Conservation (phyloP, 2,329 filamentous ascomycete genomes). For the Cadophora malorum region DNA sequence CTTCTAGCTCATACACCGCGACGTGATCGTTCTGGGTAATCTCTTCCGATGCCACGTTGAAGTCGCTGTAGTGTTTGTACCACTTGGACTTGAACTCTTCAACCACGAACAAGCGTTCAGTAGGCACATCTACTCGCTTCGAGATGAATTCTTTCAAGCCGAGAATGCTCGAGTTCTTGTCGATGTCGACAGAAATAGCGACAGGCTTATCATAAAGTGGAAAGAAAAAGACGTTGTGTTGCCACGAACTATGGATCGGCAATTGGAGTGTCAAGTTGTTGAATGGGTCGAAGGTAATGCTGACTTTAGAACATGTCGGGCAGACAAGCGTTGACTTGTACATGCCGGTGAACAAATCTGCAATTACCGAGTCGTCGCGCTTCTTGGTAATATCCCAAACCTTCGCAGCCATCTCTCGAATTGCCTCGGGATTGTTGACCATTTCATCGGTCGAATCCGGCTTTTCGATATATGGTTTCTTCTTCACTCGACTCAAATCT, state of each 20-base stretch:
- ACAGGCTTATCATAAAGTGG: slow-evolving; percentile 76
- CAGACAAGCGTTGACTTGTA: slow-evolving; percentile 98
- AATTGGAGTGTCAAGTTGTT: slow-evolving; percentile 92
- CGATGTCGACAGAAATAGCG: slow-evolving; percentile 77
- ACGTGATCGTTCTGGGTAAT: slow-evolving; percentile 69
- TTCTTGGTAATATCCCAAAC: slow-evolving; percentile 93
- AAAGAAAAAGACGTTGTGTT: slow-evolving; percentile 75
- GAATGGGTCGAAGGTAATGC: slow-evolving; percentile 98
- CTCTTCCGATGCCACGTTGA: slow-evolving; percentile 70
- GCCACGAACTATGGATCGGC: slow-evolving; percentile 85
- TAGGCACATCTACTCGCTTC: slow-evolving; percentile 68
- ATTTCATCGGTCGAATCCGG: slow-evolving; percentile 98
- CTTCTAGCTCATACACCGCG: slow-evolving; percentile 79
- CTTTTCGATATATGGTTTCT: slow-evolving; percentile 97
- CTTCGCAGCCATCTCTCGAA: slow-evolving; percentile 83
- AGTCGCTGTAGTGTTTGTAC: slow-evolving; percentile 84
- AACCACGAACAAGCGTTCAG: slow-evolving; percentile 73
- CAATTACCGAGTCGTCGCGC: slow-evolving; percentile 93
- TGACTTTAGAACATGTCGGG: slow-evolving; percentile 89
- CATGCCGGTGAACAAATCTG: slow-evolving; percentile 94
- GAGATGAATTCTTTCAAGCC: slow-evolving; percentile 73
- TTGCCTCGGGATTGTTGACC: slow-evolving; percentile 80
- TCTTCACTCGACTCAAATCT: slow-evolving; percentile 89
- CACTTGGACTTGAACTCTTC: slow-evolving; percentile 86
- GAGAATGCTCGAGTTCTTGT: slow-evolving; percentile 75